These are phyloP conservation scores for Mortierella sp. DNA, from an alignment of 371 early-diverging fungal genomes.

Conservation along the genomic window DNA sequence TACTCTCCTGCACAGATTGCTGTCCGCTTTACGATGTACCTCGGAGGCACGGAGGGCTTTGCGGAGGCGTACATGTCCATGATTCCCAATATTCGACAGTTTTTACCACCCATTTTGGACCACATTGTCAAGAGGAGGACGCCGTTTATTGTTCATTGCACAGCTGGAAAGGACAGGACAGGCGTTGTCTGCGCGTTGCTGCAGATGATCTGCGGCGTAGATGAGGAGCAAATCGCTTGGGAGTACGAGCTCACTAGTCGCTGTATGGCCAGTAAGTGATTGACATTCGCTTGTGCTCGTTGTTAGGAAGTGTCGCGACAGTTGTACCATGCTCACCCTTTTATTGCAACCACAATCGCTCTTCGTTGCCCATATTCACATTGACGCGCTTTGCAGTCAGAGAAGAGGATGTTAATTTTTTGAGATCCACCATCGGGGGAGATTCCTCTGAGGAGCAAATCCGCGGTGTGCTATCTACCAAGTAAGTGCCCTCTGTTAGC, in stretches of 20 bases:
- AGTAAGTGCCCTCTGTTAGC: constrained; percentile 19
- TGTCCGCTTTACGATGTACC: constrained; percentile 67
- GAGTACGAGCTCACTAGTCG: constrained; percentile 77
- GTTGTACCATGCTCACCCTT: too few relatives aligned
- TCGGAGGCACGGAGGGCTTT: constrained; percentile 68
- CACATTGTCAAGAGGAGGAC: constrained; percentile 67
- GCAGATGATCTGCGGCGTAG: constrained; percentile 77
- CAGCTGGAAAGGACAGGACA: constrained; percentile 92
- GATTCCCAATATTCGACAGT: constrained; percentile 62
- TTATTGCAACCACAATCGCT: too few relatives aligned
- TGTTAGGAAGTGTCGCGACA: too few relatives aligned
- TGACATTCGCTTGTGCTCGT: background rate
- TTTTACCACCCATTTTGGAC: constrained; percentile 62
- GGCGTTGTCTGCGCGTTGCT: constrained; percentile 83
- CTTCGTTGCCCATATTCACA: background rate
- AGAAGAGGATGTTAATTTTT: constrained; percentile 49
- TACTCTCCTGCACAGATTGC: constrained; percentile 73
- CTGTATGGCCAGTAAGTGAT: constrained; percentile 52
- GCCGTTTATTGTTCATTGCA: constrained; percentile 86
- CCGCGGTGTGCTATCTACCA: constrained; percentile 45
- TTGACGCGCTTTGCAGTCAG: constrained; percentile 19
- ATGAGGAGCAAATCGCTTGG: constrained; percentile 77
- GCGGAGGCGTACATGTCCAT: constrained; percentile 68
- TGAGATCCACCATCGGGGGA: constrained; percentile 40
- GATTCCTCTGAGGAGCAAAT: constrained; percentile 28